These are phyloP conservation scores for Euphrasia arctica DNA, from an alignment of 305 asterid species.

Conservation along the genomic window DNA sequence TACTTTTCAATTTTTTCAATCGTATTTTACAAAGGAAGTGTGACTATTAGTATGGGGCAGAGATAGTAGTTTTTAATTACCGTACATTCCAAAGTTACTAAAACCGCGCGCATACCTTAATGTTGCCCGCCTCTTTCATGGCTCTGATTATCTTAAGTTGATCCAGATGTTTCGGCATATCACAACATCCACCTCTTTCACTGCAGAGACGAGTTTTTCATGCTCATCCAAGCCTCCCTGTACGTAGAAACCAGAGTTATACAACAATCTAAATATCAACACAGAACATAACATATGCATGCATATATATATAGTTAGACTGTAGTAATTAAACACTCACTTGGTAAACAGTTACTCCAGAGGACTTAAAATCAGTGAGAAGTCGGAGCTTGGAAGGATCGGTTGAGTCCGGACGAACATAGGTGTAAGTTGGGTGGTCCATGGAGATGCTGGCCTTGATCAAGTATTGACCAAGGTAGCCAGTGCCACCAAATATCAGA, in stretches of 20 bases:
- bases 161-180: conserved; percentile 40
- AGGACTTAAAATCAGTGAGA: conserved; percentile 26
- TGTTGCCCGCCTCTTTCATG: conserved; percentile 37
- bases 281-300: too few species aligned
- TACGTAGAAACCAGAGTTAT: too few species aligned
- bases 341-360: conserved; percentile 30
- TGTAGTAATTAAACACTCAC: conserved; percentile 9
- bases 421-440: conserved; percentile 31
- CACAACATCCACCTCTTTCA: conserved; percentile 37
- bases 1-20: too few species aligned
- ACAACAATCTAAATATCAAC: not conserved
- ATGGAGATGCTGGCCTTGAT: conserved; percentile 30
- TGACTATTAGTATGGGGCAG: too few species aligned
- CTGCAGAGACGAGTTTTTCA: conserved; percentile 27
- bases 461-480: conserved; percentile 35
- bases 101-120: conserved; percentile 21
- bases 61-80: too few species aligned
- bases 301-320: too few species aligned
- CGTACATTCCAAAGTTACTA: too few species aligned
- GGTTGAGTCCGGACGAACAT: conserved; percentile 25
- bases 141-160: conserved; percentile 37
- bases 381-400: conserved; percentile 26
- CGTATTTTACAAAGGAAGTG: too few species aligned
- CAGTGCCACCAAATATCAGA: conserved; percentile 31
- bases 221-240: conserved; percentile 39